Conservation (phyloP, 129 eudicot genomes). For the Pseudognaphalium luteoalbum region DNA sequence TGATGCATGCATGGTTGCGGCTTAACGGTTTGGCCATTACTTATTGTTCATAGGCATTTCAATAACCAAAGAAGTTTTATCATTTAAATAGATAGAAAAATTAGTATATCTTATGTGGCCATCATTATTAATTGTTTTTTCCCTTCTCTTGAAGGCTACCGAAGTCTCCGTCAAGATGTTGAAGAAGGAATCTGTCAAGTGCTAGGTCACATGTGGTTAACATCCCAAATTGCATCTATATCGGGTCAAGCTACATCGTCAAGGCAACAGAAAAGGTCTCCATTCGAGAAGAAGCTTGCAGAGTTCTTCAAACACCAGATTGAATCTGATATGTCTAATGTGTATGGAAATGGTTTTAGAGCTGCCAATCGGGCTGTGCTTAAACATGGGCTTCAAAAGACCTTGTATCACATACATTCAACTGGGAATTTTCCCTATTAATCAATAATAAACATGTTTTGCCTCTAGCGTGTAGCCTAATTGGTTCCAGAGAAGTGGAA, state of each 20-base stretch:
- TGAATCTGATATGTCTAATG: constrained; percentile 63
- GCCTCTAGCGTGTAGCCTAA: neutral
- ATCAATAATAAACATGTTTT: neutral
- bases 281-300: constrained; percentile 72
- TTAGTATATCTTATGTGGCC: neutral
- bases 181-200: constrained; percentile 96
- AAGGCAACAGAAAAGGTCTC: constrained; percentile 46
- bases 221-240: constrained; percentile 48
- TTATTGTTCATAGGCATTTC: neutral
- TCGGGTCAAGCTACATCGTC: constrained; percentile 32
- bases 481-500: neutral
- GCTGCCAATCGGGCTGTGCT: constrained; percentile 70
- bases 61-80: neutral
- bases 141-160: constrained; percentile 45
- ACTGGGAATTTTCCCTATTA: constrained; percentile 73
- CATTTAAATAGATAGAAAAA: neutral
- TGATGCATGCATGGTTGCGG: constrained; percentile 96
- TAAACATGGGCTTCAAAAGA: constrained; percentile 71
- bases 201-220: constrained; percentile 84
- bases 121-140: neutral
- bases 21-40: constrained; percentile 52
- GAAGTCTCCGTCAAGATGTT: constrained; percentile 62
- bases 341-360: constrained; percentile 85
- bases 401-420: constrained; percentile 62
- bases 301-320: constrained; percentile 79